Evolutionary conservation across 139 green algal genomes (phyloP), one percentile per base, ranked within the genome.

Genomic region (Chlorella ohadii): DNA sequence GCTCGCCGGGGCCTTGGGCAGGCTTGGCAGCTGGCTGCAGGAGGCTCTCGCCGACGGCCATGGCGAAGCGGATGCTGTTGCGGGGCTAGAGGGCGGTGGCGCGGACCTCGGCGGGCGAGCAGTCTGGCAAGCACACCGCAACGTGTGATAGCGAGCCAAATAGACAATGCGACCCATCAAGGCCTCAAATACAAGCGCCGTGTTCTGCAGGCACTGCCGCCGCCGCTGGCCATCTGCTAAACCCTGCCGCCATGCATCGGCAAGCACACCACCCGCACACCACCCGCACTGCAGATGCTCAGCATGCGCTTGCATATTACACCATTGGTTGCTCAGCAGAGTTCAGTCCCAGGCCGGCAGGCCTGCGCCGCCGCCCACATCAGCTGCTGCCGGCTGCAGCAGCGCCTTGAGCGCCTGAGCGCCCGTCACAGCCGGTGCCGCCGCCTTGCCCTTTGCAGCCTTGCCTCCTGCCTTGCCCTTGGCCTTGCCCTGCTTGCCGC

Each of bases 401-500:
- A 81, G 36, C 22, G 55, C 17, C 33, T 81, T 70, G 28, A 81
- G 55, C 13, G 74, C 74, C 9, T 65, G 28, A 0, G 55, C 74
- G 25, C 74, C 55, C 4, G 74, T 81, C 22, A 81, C 74, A 0
- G 33, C 31, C 1, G 44, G 51, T 34, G 47, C 31, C 19, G 25
- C n/a, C 73, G 22, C 33, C n/a, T 59, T 7, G 38, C 36, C 33
- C 68, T 28, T 39, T 22, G 36, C 68, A 25, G 23, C 36, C 36
- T 47, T 47, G 34, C 67, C 68, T 22, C 20, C 68, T 47, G 33
- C 36, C 36, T 75, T 75, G 68, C 68, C 68, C 63, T 68, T 68
- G 68, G 23, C 36, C 61, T 82, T 82, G 13, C 28, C 38, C 72
- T 66, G 44, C 59, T 72, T 63, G 33, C 76, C 34, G 51, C 51